phyloP scores from a whole-genome alignment of 192 early-diverging fungal species.

The Gaertneriomyces sp. region DNA sequence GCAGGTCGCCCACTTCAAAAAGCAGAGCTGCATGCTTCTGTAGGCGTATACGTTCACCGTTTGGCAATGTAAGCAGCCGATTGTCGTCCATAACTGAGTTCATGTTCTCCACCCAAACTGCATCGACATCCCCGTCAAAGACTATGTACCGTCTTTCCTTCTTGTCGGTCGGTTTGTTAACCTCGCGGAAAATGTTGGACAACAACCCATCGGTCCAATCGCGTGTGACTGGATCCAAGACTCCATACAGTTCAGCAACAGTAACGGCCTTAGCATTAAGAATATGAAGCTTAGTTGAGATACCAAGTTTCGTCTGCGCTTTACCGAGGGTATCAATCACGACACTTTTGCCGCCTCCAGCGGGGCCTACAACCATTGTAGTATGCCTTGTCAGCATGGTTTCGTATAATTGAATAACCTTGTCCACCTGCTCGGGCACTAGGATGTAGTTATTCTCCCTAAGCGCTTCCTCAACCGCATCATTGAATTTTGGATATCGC shows the following conservation, averaged over 20 bases:
- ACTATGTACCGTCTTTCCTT: constrained; percentile 63
- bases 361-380: constrained; percentile 57
- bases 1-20: constrained; percentile 62
- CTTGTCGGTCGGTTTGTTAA: constrained; percentile 57
- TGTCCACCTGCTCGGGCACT: constrained; percentile 61
- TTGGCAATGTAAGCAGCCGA: constrained; percentile 54
- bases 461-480: constrained; percentile 58
- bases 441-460: constrained; percentile 51
- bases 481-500: constrained; percentile 61
- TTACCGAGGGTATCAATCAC: constrained; percentile 58
- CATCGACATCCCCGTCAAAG: constrained; percentile 62
- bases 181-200: constrained; percentile 60
- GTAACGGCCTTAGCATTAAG: constrained; percentile 62
- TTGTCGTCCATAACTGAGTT: constrained; percentile 68
- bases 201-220: constrained; percentile 63
- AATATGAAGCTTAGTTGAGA: constrained; percentile 55
- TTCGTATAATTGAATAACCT: constrained; percentile 61
- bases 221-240: constrained; percentile 53
- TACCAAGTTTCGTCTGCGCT: constrained; percentile 58
- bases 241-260: constrained; percentile 59
- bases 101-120: constrained; percentile 65
- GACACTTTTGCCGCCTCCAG: constrained; percentile 60
- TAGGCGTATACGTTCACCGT: constrained; percentile 57
- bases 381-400: constrained; percentile 63
- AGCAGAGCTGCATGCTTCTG: constrained; percentile 57